Base-by-base conservation (phyloP, 305 asterid species). In the Plantago lanceolata region DNA sequence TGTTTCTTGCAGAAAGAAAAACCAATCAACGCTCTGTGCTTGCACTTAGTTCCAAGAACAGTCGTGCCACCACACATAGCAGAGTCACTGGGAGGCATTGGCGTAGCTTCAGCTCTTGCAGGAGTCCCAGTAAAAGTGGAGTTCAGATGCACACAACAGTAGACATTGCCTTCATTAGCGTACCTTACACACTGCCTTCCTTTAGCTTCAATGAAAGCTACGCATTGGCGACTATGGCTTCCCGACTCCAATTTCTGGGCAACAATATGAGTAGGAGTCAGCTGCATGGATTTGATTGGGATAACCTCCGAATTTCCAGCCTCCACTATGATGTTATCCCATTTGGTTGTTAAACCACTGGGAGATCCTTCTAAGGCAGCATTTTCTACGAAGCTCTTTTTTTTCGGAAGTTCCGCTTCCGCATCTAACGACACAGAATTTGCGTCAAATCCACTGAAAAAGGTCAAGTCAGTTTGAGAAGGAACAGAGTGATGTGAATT, bases 11-110 rank as follows among this genome's bases (percentile, higher is more conserved):
- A 94, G 81, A 90, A 90, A 65, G 96, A 78, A 64, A 82, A 79
- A 72, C 97, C 97, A 7, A 60, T 70, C 28, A 94, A 77, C 35
- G 99, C 88, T 55, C 96, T 83, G 79, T 94, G 99, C 77, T 90
- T 94, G 79, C 99, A 94, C 72, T 88, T 90, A 63, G 95, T 88
- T 47, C 97, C 97, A 59, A 90, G 96, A 71, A 94, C 97, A 1
- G 99, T 94, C 67, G 96, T 90, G 55, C 99, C 99, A 73, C 85
- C 96, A 74, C 99, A 94, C 97, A 88, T 86, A 44, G 88, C 85
- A 47, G 85, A 78, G 65, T 90, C 97, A 62, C 66, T 57, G 49
- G 76, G 73, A 63, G 76, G 70, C 12, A 65, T 60, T 65, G 73
- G 69, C 14, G 68, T 63, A 64, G 73, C 64, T 78, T 84, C 97